phyloP scores from a whole-genome alignment of 768 basidiomycete species.

The Sarcodon aspratus region DNA sequence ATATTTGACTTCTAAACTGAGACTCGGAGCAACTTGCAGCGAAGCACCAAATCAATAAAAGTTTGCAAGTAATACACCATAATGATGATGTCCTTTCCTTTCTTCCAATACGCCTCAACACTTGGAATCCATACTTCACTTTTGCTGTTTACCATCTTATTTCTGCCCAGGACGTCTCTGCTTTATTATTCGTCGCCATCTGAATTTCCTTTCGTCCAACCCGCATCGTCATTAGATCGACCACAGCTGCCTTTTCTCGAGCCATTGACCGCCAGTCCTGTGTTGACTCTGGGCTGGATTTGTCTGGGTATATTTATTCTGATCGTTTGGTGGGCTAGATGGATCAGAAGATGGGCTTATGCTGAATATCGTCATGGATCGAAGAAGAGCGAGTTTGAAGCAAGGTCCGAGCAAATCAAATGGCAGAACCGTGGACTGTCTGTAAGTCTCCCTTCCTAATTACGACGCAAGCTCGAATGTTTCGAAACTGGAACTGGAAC shows the following conservation, averaged over 20 bases:
- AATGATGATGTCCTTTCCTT: conserved; percentile 24
- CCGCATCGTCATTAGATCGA: conserved; percentile 8
- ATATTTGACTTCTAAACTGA: no score
- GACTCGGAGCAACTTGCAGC: no score
- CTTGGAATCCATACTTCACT: conserved; percentile 60
- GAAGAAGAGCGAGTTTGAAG: background rate
- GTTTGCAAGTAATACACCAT: background rate
- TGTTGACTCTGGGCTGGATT: conserved; percentile 25
- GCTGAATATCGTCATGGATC: conserved; percentile 2
- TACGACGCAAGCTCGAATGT: conserved; percentile 1
- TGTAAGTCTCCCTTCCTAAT: background rate
- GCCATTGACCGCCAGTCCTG: conserved; percentile 27
- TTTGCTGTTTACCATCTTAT: conserved; percentile 52
- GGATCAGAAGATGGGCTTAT: conserved; percentile 15
- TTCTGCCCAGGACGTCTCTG: conserved; percentile 53
- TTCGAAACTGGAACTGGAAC: conserved; percentile 4
- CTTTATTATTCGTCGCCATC: conserved; percentile 18
- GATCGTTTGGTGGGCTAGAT: conserved; percentile 28
- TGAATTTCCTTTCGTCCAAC: conserved; percentile 12
- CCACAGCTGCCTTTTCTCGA: conserved; percentile 27
- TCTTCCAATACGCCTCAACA: conserved; percentile 50
- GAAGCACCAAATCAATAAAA: no score
- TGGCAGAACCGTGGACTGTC: conserved; percentile 8
- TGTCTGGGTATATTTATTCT: conserved; percentile 21
- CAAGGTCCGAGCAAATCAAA: conserved; percentile 2